Evolutionary conservation across 345 rosid genomes (phyloP), one percentile per base, ranked within the genome.

Genomic region (Rhizophora mangle): DNA sequence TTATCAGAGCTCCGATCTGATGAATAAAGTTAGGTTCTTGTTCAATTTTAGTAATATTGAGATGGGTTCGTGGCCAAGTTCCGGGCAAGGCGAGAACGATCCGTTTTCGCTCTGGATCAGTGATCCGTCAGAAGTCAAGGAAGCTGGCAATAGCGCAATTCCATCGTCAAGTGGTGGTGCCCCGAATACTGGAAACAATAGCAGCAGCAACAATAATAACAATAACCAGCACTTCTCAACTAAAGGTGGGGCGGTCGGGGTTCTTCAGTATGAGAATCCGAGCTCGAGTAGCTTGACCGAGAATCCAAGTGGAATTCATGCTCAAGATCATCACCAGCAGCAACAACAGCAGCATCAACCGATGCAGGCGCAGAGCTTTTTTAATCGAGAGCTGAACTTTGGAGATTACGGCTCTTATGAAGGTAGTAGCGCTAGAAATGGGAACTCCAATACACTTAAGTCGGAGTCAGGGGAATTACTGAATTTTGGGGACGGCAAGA

Each of bases 61-160:
- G 21, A 79, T 86, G 37, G 92, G 82, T 70, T 79, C 85, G 1
- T 88, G 88, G 87, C 80, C 80, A 59, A 84, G 76, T 55, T 77
- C 83, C 1, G 88, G 90, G 79, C 92, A 95, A 77, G 97, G 91
- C 1, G 99, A 95, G 82, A 90, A 81, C 67, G 96, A 93, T 54
- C 96, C 91, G 0, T 73, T 87, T 21, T 72, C 84, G 4, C 70
- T 86, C 32, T 93, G 98, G 98, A 83, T 93, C 67, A 85, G 67
- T 62, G 94, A 92, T 34, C 92, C 96, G 5, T 49, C 80, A 22
- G 95, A 86, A 34, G 64, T 76, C 31, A 86, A 83, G 69, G 91
- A 83, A 43, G 49, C 49, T 39, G 77, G 68, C 15, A 70, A 60
- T n/a, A 46, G 31, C 36, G 27, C 52, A n/a, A 47, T 76, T 65